Evolutionary conservation across 768 basidiomycete species (phyloP), one percentile per base, ranked within the genome.

Genomic region (Lactifluus piperatus): DNA sequence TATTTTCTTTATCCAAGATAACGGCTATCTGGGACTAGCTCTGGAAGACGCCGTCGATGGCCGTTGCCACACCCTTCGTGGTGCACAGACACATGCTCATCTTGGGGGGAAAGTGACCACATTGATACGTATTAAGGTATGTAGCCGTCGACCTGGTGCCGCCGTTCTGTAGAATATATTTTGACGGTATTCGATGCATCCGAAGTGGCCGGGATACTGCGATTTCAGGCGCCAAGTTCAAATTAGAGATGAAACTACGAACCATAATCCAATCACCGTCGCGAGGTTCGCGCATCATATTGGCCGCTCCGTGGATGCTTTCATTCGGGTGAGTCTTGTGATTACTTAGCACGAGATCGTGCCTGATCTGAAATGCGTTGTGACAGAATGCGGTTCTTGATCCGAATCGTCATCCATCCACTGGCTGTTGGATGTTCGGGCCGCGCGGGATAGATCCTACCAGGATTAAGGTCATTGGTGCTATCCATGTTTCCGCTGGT

Each of bases 51-150:
- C 59, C 13, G 30, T 16, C 22, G 32, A 51, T n/a, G 50, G 49
- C 9, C 59, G 48, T 37, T 51, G 44, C 18, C 34, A 49, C 2
- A 59, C 29, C 30, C 60, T 62, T 9, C 51, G 51, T 34, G 30
- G 50, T 5, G 36, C 20, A n/a, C 20, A 14, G 22, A 6, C 3
- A 6, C 43, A 36, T 3, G 51, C 57, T 6, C 56, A 51, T 10
- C 56, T 62, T 8, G 60, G 60, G 9, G 60, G 60, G 2, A 62
- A n/a, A 26, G 13, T 9, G 1, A 59, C 60, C n/a, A 59, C 57
- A 6, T n/a, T 41, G 7, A 54, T 62, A 6, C 56, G 60, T 3
- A 59, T 62, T 37, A n/a, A 13, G 46, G 60, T 62, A 13, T 30
- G 57, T 54, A 46, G 39, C 30, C 27, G n/a, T 48, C 13, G 10